Percentiles rank a stretch among this genome's conserved stretches.
phyloP scores from a whole-genome alignment of 441 rosid genomes.

The Melianthus villosus region DNA sequence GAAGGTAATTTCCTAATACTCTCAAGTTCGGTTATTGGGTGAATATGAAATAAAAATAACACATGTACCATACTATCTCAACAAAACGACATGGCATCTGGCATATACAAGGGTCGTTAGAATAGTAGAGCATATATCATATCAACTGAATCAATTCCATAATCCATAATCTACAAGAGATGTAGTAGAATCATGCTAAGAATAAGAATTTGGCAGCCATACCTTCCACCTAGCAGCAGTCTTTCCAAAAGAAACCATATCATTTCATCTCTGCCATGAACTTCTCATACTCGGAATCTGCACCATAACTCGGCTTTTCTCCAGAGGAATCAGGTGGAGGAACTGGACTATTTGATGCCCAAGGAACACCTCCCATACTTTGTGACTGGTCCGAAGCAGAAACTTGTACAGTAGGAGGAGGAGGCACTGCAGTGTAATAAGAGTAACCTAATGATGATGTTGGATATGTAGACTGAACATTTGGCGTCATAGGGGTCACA shows the following conservation, averaged over 20 bases:
- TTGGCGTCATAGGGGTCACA: conserved; percentile 24
- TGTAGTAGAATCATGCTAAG: no score
- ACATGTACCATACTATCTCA: no score
- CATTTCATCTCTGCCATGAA: conserved; percentile 95
- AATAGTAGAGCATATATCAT: no score
- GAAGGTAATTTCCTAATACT: no score
- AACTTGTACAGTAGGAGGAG: conserved; percentile 37
- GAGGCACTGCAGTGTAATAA: conserved; percentile 59
- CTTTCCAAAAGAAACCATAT: conserved; percentile 7
- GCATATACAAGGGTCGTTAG: no score
- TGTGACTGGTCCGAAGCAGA: conserved; percentile 34
- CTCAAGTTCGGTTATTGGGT: no score
- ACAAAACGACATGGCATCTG: no score
- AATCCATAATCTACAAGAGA: no score
- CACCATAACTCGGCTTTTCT: conserved; percentile 45
- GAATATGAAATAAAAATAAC: no score
- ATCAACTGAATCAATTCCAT: no score
- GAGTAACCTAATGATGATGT: conserved; percentile 46
- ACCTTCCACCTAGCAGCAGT: conserved; percentile 30
- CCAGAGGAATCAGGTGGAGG: conserved; percentile 41
- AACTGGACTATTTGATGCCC: conserved; percentile 51
- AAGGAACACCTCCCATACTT: conserved; percentile 44
- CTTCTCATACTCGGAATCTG: conserved; percentile 80
- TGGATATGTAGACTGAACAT: conserved; percentile 39
- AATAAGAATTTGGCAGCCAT: no score